Base-by-base conservation (phyloP, 139 green algal genomes). In the Tetradesmus lagerheimii region DNA sequence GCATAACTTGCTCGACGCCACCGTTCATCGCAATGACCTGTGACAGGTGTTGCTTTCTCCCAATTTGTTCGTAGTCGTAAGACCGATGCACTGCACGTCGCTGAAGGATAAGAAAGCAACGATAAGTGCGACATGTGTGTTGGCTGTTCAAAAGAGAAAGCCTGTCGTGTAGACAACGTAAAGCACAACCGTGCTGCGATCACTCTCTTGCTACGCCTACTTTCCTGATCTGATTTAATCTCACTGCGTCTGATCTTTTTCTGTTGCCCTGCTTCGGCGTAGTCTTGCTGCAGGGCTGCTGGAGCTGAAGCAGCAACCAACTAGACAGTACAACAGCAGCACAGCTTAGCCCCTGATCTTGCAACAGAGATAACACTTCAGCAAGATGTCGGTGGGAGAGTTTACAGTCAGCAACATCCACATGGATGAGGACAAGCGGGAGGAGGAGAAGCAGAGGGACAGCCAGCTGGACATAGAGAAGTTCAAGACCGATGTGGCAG, bases 331-430 rank as follows among this genome's bases (percentile, higher is more conserved):
- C 45, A 74, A 27, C 29, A 86, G 57, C 57, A 71, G 57, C 57
- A 31, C 80, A 86, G 29, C 45, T 18, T 8, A 71, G 57, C 20
- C 57, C 57, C 57, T 71, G 57, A 71, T 71, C 45, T 35, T 45
- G 45, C 80, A 86, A 25, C 31, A 94, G 92, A 91, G 81, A 23
- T 62, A 23, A 62, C 47, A 50, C 47, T 18, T 18, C n/a, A 23
- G 57, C 57, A 71, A 31, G 57, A 71, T 71, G 57, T 78, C 81
- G 18, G 89, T 95, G 0, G 93, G 89, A 1, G 93, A 95, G 74
- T 95, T 95, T 77, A 96, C 93, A 6, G 94, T 92, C 2, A 85
- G 80, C 20, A 95, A 93, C 74, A 95, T 95, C 34, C 41, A 80
- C 6, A 92, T 93, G 77, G 91, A 94, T 23, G 91, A 95, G 86